Evolutionary conservation across 495 filamentous ascomycete species (phyloP).

Genomic region (Penicillium steckii): DNA sequence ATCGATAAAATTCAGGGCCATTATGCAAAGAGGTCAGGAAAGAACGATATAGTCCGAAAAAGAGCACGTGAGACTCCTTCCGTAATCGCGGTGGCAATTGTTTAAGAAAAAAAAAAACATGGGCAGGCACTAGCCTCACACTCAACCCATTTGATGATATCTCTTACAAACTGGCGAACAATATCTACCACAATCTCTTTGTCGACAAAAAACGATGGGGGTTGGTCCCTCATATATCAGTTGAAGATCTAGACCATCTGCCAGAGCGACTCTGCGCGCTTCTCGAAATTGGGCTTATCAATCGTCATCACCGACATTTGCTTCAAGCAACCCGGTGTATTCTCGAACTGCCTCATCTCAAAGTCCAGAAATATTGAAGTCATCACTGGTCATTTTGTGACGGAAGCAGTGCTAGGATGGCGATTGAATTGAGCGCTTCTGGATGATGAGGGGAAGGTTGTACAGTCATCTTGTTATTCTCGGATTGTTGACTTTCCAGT

Average conservation of each 20-base stretch:
- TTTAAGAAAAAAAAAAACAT: no score
- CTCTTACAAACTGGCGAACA: no score
- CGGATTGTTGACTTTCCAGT: slow-evolving; percentile 12
- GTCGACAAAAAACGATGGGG: slow-evolving; percentile 19
- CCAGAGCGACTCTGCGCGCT: slow-evolving; percentile 12
- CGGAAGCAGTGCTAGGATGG: no score
- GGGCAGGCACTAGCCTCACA: no score
- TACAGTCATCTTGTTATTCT: neutral
- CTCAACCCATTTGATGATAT: slow-evolving; percentile 19
- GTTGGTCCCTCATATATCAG: slow-evolving; percentile 23
- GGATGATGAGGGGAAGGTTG: neutral
- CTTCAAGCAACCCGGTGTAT: slow-evolving; percentile 19
- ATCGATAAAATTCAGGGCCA: no score
- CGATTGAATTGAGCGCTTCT: neutral
- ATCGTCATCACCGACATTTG: slow-evolving; percentile 11
- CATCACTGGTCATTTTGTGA: no score
- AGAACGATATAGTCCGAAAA: no score
- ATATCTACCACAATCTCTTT: slow-evolving; percentile 11
- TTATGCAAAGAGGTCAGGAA: no score
- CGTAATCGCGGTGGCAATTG: no score
- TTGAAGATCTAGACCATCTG: slow-evolving; percentile 21
- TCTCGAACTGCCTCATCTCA: slow-evolving; percentile 19
- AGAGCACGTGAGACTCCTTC: no score
- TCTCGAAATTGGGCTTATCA: slow-evolving; percentile 18
- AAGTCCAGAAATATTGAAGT: slow-evolving; percentile 6